These are phyloP conservation scores for Arthrobotrys megalospora DNA, from an alignment of 2,329 filamentous ascomycete species.

Conservation along the genomic window DNA sequence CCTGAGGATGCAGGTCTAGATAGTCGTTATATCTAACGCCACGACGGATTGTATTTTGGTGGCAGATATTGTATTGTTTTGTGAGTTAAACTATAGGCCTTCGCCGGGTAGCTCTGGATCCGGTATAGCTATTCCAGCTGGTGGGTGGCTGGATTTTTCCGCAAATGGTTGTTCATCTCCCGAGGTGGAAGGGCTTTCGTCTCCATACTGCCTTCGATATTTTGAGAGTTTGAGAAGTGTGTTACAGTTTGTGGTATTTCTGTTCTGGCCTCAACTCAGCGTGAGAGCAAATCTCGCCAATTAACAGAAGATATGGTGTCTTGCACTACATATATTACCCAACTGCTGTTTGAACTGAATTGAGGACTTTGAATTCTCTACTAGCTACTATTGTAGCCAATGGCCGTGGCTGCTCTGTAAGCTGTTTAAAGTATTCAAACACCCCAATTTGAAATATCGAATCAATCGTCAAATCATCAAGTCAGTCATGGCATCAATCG, in stretches of 20 bases:
- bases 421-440: too few relatives aligned
- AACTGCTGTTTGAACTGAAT: too few relatives aligned
- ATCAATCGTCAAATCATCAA: too few relatives aligned
- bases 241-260: conserved; percentile 22
- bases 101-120: background rate
- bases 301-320: too few relatives aligned
- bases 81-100: conserved; percentile 1
- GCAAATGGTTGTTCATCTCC: conserved; percentile 1
- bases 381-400: too few relatives aligned
- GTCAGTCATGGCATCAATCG: too few relatives aligned
- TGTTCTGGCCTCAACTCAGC: background rate
- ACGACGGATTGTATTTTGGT: background rate
- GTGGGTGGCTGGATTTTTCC: conserved; percentile 1
- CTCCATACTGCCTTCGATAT: background rate
- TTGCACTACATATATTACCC: too few relatives aligned
- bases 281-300: too few relatives aligned
- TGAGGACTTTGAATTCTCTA: too few relatives aligned
- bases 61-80: conserved; percentile 8
- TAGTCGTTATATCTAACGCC: conserved; percentile 13
- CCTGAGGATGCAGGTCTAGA: conserved; percentile 2
- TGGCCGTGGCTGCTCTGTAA: too few relatives aligned
- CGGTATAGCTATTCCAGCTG: background rate
- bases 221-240: conserved; percentile 1
- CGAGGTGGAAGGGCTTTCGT: background rate
- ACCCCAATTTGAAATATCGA: too few relatives aligned